phyloP scores from a whole-genome alignment of 1,284 basidiomycete species.

The Leccinum subatratum region DNA sequence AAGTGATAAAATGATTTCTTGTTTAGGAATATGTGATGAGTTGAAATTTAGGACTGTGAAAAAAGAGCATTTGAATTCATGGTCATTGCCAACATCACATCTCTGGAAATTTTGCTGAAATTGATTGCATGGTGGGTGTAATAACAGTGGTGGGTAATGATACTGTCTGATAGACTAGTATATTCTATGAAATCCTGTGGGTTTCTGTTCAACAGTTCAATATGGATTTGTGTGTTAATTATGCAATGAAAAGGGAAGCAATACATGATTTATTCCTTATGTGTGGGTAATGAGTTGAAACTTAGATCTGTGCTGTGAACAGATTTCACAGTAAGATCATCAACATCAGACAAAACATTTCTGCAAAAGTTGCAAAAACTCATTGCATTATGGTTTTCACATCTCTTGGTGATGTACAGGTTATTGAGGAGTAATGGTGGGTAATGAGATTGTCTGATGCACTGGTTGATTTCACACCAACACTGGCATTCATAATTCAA shows the following conservation, averaged over 20 bases:
- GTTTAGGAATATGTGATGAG: too few relatives aligned
- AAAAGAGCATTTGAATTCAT: too few relatives aligned
- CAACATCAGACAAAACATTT: background rate
- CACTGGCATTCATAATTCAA: too few relatives aligned
- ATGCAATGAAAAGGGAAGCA: background rate
- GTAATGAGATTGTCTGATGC: too few relatives aligned
- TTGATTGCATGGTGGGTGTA: too few relatives aligned
- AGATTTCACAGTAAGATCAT: background rate
- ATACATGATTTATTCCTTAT: background rate
- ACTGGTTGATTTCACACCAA: too few relatives aligned
- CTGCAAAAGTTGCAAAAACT: background rate
- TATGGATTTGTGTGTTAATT: background rate
- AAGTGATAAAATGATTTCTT: background rate
- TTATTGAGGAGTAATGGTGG: background rate
- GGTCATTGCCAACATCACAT: too few relatives aligned
- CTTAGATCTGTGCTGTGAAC: background rate
- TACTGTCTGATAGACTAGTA: too few relatives aligned
- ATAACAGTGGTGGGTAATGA: too few relatives aligned
- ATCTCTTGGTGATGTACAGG: background rate
- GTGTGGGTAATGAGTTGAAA: background rate
- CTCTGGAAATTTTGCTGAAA: too few relatives aligned
- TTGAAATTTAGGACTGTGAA: too few relatives aligned
- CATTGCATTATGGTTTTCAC: background rate
- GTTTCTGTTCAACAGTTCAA: background rate
- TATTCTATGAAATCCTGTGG: too few relatives aligned